Conservation (phyloP, 345 rosid genomes). For the Acer saccharum region DNA sequence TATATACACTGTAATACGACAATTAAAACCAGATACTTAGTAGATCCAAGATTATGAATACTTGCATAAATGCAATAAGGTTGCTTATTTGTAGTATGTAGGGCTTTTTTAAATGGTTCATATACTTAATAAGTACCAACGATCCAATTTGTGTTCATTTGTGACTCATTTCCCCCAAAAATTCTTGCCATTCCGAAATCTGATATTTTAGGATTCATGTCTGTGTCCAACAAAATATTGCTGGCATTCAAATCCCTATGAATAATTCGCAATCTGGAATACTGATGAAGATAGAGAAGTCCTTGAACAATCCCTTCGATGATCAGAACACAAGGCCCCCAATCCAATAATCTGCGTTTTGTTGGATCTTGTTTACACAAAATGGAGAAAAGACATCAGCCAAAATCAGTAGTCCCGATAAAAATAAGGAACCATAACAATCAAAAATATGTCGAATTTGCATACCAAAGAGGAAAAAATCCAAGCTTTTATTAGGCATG, state of each 20-base stretch:
- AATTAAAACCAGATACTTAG: not conserved
- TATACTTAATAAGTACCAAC: slow-evolving; percentile 51
- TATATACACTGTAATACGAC: slow-evolving; percentile 36
- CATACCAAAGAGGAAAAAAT: slow-evolving; percentile 51
- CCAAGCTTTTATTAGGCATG: slow-evolving; percentile 40
- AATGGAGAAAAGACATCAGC: not conserved
- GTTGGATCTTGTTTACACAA: slow-evolving; percentile 27
- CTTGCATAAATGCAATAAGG: not conserved
- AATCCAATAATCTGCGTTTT: slow-evolving; percentile 25
- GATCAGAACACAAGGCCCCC: slow-evolving; percentile 38
- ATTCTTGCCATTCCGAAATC: slow-evolving; percentile 60
- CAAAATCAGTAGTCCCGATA: not conserved
- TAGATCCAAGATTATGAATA: not conserved
- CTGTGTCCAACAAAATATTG: slow-evolving; percentile 46
- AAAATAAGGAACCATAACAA: not conserved
- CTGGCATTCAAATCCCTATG: slow-evolving; percentile 55
- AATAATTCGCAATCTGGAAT: slow-evolving; percentile 49
- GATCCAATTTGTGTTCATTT: slow-evolving; percentile 41
- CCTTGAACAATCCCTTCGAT: slow-evolving; percentile 49
- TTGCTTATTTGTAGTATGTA: not conserved
- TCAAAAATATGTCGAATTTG: not conserved
- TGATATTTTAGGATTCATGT: slow-evolving; percentile 51
- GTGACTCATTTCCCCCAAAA: slow-evolving; percentile 38
- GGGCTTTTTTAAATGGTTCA: not conserved
- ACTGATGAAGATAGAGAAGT: slow-evolving; percentile 58